Conservation (phyloP, 1,139 yeast species). For the Debaryomyces udenii region DNA sequence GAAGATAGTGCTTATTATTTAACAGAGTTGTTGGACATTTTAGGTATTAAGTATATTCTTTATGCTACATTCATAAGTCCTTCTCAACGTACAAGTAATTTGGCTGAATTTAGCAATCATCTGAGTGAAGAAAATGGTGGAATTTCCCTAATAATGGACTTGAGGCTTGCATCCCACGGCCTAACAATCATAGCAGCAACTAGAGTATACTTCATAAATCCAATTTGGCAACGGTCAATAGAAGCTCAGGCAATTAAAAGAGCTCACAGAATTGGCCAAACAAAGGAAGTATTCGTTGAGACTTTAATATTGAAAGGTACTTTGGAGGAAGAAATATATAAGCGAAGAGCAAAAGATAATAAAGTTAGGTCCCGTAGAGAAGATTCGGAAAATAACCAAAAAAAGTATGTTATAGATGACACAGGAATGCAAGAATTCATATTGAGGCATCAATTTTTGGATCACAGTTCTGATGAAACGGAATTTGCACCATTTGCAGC, state of each 20-base stretch:
- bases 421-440: constrained; percentile 59
- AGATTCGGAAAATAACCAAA: constrained; percentile 20
- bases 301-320: constrained; percentile 63
- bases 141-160: constrained; percentile 62
- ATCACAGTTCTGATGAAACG: constrained; percentile 24
- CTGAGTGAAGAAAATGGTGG: constrained; percentile 44
- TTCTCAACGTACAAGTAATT: constrained; percentile 52
- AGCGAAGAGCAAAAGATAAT: constrained; percentile 28
- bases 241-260: constrained; percentile 77
- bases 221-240: constrained; percentile 68
- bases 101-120: constrained; percentile 52
- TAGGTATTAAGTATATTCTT: constrained; percentile 62
- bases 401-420: constrained; percentile 54
- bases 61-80: constrained; percentile 64
- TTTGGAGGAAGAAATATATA: constrained; percentile 67
- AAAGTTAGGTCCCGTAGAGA: constrained; percentile 20
- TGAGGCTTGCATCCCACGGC: constrained; percentile 71
- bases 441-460: constrained; percentile 50
- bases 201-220: constrained; percentile 65
- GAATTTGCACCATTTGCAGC: constrained; percentile 38
- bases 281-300: constrained; percentile 54
- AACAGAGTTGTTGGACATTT: constrained; percentile 62
- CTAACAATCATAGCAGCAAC: constrained; percentile 69
- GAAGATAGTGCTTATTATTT: constrained; percentile 72
- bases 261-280: constrained; percentile 74